Percentiles rank a stretch among this genome's conserved stretches.
These are phyloP conservation scores for Chionographis japonica DNA, from an alignment of 106 monocot species.

Conservation along the genomic window DNA sequence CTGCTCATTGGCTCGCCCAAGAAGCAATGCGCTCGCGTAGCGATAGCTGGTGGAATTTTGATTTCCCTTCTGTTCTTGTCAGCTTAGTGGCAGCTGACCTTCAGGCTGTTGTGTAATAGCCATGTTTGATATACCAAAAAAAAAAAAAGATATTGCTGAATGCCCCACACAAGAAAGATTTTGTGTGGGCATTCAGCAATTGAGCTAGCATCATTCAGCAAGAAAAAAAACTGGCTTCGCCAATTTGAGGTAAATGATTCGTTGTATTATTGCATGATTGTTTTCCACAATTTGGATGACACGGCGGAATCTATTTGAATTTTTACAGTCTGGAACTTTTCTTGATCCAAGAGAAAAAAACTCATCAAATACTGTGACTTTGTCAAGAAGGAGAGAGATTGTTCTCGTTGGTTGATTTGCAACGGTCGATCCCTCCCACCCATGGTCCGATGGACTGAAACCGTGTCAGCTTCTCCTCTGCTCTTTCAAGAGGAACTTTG, in stretches of 20 bases:
- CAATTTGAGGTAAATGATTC: constrained; percentile 71
- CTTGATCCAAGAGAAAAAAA: constrained; percentile 68
- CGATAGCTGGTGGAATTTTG: no score
- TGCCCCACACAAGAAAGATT: no score
- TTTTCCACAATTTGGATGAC: not conserved
- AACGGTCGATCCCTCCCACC: constrained; percentile 92
- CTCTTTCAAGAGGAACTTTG: constrained; percentile 81
- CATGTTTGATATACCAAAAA: no score
- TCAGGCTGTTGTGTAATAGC: no score
- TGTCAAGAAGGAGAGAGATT: constrained; percentile 91
- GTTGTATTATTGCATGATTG: not conserved
- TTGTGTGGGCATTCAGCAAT: no score
- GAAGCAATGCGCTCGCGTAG: no score
- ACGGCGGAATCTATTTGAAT: not conserved
- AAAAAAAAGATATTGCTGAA: no score
- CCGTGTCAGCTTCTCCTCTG: constrained; percentile 89
- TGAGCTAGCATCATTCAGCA: constrained; percentile 94
- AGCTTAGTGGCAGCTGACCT: no score
- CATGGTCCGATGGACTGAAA: constrained; percentile 93
- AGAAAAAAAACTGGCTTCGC: constrained; percentile 89
- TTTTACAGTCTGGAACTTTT: constrained; percentile 73
- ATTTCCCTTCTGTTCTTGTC: no score
- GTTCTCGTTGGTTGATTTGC: constrained; percentile 87
- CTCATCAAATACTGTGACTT: constrained; percentile 92
- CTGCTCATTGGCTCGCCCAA: no score